Conservation (phyloP, 176 grass and related monocot genomes). For the Carex littledalei region DNA sequence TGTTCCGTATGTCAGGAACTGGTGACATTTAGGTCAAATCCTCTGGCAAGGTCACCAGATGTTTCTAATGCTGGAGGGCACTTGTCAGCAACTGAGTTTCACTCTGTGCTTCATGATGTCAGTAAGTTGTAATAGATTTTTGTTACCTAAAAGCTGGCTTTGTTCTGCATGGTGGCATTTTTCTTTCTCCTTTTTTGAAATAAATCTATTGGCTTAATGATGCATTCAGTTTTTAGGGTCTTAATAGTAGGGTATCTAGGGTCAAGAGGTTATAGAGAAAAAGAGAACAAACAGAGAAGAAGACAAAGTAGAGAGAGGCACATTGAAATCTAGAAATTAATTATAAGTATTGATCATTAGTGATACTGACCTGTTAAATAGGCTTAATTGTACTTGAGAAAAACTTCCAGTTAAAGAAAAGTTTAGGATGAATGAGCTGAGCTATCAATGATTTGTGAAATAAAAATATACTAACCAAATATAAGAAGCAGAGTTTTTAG, state of each 20-base stretch:
- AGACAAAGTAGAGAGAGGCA: neutral
- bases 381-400: neutral
- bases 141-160: neutral
- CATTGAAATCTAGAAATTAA: neutral
- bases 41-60: constrained; percentile 26
- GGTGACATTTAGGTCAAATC: constrained; percentile 68
- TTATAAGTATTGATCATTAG: neutral
- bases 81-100: constrained; percentile 63
- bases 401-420: neutral
- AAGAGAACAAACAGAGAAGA: neutral
- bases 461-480: neutral
- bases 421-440: neutral
- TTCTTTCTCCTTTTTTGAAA: neutral
- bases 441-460: neutral
- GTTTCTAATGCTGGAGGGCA: constrained; percentile 57
- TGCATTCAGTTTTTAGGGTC: neutral
- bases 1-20: constrained; percentile 56
- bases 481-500: neutral
- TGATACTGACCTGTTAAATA: neutral
- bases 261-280: neutral
- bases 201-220: neutral
- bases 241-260: neutral
- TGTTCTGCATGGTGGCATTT: neutral
- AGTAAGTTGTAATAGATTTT: constrained; percentile 19
- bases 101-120: constrained; percentile 52